phyloP scores from a whole-genome alignment of 2,329 filamentous ascomycete genomes.

The Fonsecaea nubica region DNA sequence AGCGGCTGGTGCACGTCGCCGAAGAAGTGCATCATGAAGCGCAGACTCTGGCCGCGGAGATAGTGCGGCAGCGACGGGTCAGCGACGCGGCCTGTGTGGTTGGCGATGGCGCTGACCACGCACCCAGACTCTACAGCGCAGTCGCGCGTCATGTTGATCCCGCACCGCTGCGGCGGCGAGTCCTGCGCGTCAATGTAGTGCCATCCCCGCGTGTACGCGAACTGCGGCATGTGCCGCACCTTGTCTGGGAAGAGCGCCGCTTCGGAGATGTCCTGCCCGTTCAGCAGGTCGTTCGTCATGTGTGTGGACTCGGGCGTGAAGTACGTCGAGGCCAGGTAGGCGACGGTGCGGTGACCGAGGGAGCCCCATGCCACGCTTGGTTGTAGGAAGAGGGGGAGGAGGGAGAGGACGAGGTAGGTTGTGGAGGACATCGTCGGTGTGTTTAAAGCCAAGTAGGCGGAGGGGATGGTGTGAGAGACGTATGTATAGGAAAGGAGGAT shows the following conservation, averaged over 20 bases:
- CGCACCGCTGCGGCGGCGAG: constrained; percentile 35
- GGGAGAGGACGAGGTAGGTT: neutral
- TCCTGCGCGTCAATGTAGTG: constrained; percentile 41
- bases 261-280: constrained; percentile 41
- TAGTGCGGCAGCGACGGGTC: constrained; percentile 42
- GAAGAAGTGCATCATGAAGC: constrained; percentile 63
- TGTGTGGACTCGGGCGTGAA: constrained; percentile 30
- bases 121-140: constrained; percentile 54
- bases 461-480: neutral
- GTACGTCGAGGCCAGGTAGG: constrained; percentile 55
- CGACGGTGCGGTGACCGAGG: constrained; percentile 62
- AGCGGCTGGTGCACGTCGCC: constrained; percentile 79
- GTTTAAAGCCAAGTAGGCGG: neutral
- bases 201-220: constrained; percentile 38
- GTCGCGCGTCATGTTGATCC: constrained; percentile 52
- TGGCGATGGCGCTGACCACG: constrained; percentile 60
- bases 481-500: neutral
- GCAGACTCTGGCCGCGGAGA: constrained; percentile 50
- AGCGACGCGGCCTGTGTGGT: constrained; percentile 54
- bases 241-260: constrained; percentile 41
- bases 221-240: constrained; percentile 38
- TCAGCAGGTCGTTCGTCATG: constrained; percentile 36
- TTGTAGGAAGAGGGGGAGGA: constrained; percentile 7
- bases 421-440: constrained; percentile 5
- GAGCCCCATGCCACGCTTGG: constrained; percentile 54